Evolutionary conservation across 495 filamentous ascomycete species (phyloP).

Genomic region (Hyaloscypha variabilis): DNA sequence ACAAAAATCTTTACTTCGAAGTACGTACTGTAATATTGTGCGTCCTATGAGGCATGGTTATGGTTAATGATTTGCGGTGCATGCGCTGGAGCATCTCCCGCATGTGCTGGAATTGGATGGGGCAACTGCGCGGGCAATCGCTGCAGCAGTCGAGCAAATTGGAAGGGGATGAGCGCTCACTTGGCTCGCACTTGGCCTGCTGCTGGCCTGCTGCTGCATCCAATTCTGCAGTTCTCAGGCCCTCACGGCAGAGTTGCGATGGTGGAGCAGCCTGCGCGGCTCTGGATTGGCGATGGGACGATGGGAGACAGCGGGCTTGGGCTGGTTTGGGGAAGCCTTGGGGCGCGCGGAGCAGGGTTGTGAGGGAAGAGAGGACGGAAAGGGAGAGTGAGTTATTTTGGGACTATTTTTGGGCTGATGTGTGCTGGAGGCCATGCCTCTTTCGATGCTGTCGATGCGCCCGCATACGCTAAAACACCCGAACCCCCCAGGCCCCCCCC

Average conservation of each 20-base stretch:
- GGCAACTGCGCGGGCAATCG: background rate
- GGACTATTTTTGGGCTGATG: too few species aligned
- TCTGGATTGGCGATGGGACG: background rate
- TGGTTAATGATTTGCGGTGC: constrained; percentile 16
- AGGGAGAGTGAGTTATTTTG: background rate
- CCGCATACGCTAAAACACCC: background rate
- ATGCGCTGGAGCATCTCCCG: constrained; percentile 4
- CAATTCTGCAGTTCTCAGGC: background rate
- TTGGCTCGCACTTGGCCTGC: too few species aligned
- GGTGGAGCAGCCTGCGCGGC: background rate
- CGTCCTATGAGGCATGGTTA: background rate
- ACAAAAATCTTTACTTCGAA: too few species aligned
- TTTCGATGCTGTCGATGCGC: background rate
- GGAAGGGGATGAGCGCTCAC: background rate
- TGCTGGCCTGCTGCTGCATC: background rate
- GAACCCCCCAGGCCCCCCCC: too few species aligned
- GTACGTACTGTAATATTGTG: background rate
- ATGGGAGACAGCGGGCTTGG: background rate
- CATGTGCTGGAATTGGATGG: background rate
- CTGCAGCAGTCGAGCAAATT: background rate
- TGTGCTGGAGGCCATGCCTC: background rate
- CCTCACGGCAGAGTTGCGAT: background rate
- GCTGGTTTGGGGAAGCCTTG: background rate
- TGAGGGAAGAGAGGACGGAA: background rate
- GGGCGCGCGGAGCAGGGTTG: background rate